Percentiles rank a stretch among this genome's conserved stretches.
Conservation (phyloP, 352 stramenopile species). For the Globisporangium paroecandrum region DNA sequence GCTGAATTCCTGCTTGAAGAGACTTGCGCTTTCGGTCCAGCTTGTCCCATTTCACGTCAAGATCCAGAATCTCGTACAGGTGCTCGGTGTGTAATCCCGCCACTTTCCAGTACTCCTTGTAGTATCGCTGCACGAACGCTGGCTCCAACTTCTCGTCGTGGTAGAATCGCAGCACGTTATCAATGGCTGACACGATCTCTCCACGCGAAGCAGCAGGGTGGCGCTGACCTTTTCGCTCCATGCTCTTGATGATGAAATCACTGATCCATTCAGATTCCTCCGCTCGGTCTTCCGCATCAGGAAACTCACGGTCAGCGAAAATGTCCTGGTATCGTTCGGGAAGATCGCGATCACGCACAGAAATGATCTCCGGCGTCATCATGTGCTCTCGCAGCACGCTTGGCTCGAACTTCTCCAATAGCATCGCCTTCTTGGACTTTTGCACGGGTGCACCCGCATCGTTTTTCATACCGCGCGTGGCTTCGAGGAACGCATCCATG, state of each 20-base stretch:
- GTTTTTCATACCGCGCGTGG: conserved; percentile 46
- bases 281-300: conserved; percentile 76
- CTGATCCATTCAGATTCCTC: conserved; percentile 89
- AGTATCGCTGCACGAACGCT: conserved; percentile 88
- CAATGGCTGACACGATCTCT: conserved; percentile 86
- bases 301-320: conserved; percentile 69
- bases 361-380: conserved; percentile 83
- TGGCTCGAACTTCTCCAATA: conserved; percentile 86
- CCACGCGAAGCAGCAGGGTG: conserved; percentile 56
- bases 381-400: conserved; percentile 86
- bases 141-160: conserved; percentile 88
- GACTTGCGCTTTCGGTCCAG: conserved; percentile 77
- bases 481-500: conserved; percentile 86
- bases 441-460: conserved; percentile 17
- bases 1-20: conserved; percentile 68
- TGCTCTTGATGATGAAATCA: conserved; percentile 80
- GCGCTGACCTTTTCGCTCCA: conserved; percentile 53
- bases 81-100: conserved; percentile 77
- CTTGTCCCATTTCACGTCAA: conserved; percentile 89
- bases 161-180: conserved; percentile 86
- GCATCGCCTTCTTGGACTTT: conserved; percentile 81
- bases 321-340: conserved; percentile 78
- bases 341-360: conserved; percentile 77
- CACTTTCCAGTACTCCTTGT: conserved; percentile 89
- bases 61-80: conserved; percentile 82